phyloP scores from a whole-genome alignment of 2,329 filamentous ascomycete species.

The Aspergillus pseudotamarii region DNA sequence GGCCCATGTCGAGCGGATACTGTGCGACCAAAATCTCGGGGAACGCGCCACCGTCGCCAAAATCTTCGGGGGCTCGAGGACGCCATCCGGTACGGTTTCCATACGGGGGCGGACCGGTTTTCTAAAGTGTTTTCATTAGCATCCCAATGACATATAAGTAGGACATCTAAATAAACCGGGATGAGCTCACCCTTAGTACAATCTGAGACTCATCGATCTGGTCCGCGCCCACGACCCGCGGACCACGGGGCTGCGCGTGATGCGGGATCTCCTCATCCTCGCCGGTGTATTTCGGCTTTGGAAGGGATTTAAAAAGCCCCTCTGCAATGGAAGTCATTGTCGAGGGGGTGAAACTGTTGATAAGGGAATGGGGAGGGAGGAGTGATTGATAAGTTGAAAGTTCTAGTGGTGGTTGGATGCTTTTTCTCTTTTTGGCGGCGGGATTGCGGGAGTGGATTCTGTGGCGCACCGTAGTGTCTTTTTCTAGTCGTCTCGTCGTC shows the following conservation, averaged over 20 bases:
- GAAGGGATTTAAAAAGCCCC: constrained; percentile 77
- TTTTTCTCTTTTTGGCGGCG: constrained; percentile 23
- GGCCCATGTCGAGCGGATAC: constrained; percentile 94
- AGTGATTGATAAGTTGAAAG: constrained; percentile 16
- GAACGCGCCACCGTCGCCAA: constrained; percentile 93
- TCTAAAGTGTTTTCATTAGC: constrained; percentile 47
- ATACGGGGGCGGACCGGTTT: constrained; percentile 82
- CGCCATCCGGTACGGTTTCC: constrained; percentile 88
- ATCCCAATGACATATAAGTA: neutral
- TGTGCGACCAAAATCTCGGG: constrained; percentile 92
- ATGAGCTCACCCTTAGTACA: constrained; percentile 67
- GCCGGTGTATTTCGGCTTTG: constrained; percentile 87
- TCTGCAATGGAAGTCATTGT: constrained; percentile 68
- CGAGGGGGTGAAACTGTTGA: constrained; percentile 10
- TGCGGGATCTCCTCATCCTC: constrained; percentile 80
- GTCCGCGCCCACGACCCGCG: constrained; percentile 76
- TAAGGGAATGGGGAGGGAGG: constrained; percentile 20
- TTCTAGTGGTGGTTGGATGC: constrained; percentile 16
- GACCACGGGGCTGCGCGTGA: constrained; percentile 74
- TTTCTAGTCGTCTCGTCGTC: neutral
- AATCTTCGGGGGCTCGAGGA: constrained; percentile 85
- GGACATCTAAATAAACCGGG: neutral
- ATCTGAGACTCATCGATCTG: constrained; percentile 85
- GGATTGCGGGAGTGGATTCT: constrained; percentile 13
- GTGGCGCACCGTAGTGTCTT: neutral